Base-by-base conservation (phyloP, 1,139 yeast genomes). In the Kodamaea alishanica region DNA sequence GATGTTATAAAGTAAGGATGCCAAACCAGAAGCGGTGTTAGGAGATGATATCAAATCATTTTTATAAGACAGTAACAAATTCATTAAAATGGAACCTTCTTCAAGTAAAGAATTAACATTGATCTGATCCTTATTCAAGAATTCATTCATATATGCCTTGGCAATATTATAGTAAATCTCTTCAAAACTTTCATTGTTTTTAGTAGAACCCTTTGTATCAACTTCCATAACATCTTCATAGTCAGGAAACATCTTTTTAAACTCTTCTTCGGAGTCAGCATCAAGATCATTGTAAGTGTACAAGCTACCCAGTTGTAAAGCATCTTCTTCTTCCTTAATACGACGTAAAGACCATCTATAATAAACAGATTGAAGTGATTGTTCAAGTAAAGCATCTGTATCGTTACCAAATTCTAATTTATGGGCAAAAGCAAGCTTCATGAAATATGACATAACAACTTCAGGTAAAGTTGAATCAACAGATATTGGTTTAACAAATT, bases 311-410 rank as follows among this genome's bases (percentile, higher is more conserved):
- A 78, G 75, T 41, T 77, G 77, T 8, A 77, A 74, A 8, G 73
- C 79, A 30, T 75, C 76, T 49, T 84, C 82, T 47, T 85, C 88
- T 37, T 73, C 71, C 46, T 80, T 79, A 56, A 84, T 63, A 42
- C 82, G 67, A 46, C 92, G 76, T 40, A 83, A 62, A 1, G 92
- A 75, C 96, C 96, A 89, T 55, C 92, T 73, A 51, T 83, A 82
- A 58, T 86, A 85, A 31, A 87, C 57, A 0, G 79, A 57, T 52
- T 81, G 79, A 41, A 83, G 67, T 0, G 78, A 57, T 32, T 70
- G 70, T 29, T 67, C 65, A n/a, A 76, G 57, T 5, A 67, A 28
- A 1, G 15, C 23, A 9, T 30, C 32, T 3, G 26, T 26, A 2
- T 26, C 54, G 1, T 56, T 41, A 6, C 49, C 44, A 1, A 47